Base-by-base conservation (phyloP, 163 green algal genomes). In the Scenedesmus sp. region DNA sequence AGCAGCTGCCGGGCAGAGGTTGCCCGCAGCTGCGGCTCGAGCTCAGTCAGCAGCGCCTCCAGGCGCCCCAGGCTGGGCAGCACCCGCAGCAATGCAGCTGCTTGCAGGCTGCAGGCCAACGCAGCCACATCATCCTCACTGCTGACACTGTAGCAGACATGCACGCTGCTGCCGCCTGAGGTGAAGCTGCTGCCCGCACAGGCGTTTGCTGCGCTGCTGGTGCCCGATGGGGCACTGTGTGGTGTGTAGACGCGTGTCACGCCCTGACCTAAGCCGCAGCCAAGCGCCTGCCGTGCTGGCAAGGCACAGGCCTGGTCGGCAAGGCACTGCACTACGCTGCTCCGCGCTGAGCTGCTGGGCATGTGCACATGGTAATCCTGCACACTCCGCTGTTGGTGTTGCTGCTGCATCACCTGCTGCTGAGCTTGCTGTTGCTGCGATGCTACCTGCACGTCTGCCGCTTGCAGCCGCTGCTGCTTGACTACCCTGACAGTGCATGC, bases 101-200 rank as follows among this genome's bases (percentile, higher is more conserved):
- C 53, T 72, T 90, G 85, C 13, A 90, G n/a, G 12, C 40, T 42
- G 30, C 44, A 85, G n/a, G 79, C n/a, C 15, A 59, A 46, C 18
- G 85, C 72, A 46, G 82, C 49, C 35, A 87, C 46, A 33, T 76
- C 82, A 10, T 16, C 35, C 49, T 20, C 33, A 49, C 30, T 72
- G 33, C 24, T 22, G 44, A 35, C 46, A 70, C 30, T 56, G 76
- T 40, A 40, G n/a, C n/a, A n/a, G n/a, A n/a, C n/a, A n/a, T n/a
- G n/a, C 30, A 35, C n/a, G 80, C 80, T 85, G 80, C 43, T 70
- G 42, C 43, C 43, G 80, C 24, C 35, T 65, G 43, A 26, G 80
- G 44, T 70, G 16, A 4, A 42, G 40, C 83, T 81, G 83, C 83
- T 61, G 56, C 83, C 59, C 61, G 56, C 37, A 56, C 35, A 35